phyloP scores from a whole-genome alignment of 2,329 filamentous ascomycete genomes.

The Fusarium devonianum region DNA sequence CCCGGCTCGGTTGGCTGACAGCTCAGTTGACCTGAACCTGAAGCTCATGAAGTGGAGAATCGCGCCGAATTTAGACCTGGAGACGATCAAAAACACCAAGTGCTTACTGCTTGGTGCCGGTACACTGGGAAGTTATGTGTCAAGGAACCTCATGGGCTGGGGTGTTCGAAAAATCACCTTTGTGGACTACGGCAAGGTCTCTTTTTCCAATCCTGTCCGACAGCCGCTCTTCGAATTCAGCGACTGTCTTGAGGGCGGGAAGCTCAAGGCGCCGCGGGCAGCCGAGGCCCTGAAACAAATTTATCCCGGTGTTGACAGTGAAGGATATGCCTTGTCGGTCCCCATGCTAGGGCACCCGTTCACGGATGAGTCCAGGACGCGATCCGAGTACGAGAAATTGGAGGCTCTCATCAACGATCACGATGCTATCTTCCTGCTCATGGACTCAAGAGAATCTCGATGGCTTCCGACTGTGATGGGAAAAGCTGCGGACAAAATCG shows the following conservation, averaged over 20 bases:
- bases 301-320: conserved; percentile 86
- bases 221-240: conserved; percentile 92
- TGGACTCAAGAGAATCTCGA: conserved; percentile 93
- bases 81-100: conserved; percentile 86
- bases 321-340: conserved; percentile 82
- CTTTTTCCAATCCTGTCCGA: conserved; percentile 94
- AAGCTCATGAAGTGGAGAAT: conserved; percentile 99
- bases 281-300: conserved; percentile 83
- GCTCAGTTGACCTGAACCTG: conserved; percentile 93
- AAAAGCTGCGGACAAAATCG: conserved; percentile 90
- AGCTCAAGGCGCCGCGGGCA: conserved; percentile 81
- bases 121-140: conserved; percentile 92
- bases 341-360: conserved; percentile 96
- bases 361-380: conserved; percentile 72
- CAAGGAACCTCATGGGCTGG: conserved; percentile 92
- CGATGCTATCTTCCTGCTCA: conserved; percentile 93
- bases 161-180: conserved; percentile 95
- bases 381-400: conserved; percentile 77
- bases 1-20: conserved; percentile 83
- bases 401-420: conserved; percentile 80
- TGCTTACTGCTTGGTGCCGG: conserved; percentile 92
- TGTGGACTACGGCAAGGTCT: conserved; percentile 90
- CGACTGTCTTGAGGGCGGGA: conserved; percentile 86
- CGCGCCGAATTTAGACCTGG: conserved; percentile 84
- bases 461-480: conserved; percentile 98